Base-by-base conservation (phyloP, 768 basidiomycete species). In the Sporobolomyces phaffii region DNA sequence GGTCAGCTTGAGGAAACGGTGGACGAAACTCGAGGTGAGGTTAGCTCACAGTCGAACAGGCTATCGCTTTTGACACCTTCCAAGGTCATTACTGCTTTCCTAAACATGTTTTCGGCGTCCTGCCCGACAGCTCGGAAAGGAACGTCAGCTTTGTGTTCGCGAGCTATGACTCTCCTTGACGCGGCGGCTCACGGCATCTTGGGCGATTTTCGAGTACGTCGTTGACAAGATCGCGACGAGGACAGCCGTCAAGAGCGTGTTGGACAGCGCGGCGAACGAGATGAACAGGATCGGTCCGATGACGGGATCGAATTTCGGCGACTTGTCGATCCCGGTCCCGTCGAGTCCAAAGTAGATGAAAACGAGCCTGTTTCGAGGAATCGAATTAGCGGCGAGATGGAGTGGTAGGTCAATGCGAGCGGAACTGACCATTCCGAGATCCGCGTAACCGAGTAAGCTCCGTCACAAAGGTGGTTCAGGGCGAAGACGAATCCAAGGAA, bases 191-290 rank as follows among this genome's bases (percentile, higher is more conserved):
- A 62, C 68, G n/a, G 92, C 94, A 78, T 98, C 94, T 71, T 89
- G 87, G 65, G 86, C 93, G 75, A 98, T 90, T 15, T 84, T 90
- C 0, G 91, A 86, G 77, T 96, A 98, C 0, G 94, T 98, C 73
- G 94, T 89, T 4, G 91, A 91, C 33, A 98, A 80, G 60, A 97
- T 98, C 5, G 76, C 74, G 41, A 79, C 69, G 10, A 76, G 74
- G 0, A 73, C 71, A 17, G 93, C 96, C 45, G 96, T 81, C 17
- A 98, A 82, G 28, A 97, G 80, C 0, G 92, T 97, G 74, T 96
- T 96, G 70, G 89, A 91, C 73, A 97, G 76, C 76, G 91, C 90
- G 9, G 92, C 91, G 75, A 92, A 97, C 4, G 83, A 86, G 34
- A 80, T 75, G 74, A 80, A 90, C 51, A 97, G 79, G n/a, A 90